Percentiles rank a stretch among this genome's conserved stretches.
These are phyloP conservation scores for Fragaria nilgerrensis DNA, from an alignment of 306 rosid species.

Conservation along the genomic window DNA sequence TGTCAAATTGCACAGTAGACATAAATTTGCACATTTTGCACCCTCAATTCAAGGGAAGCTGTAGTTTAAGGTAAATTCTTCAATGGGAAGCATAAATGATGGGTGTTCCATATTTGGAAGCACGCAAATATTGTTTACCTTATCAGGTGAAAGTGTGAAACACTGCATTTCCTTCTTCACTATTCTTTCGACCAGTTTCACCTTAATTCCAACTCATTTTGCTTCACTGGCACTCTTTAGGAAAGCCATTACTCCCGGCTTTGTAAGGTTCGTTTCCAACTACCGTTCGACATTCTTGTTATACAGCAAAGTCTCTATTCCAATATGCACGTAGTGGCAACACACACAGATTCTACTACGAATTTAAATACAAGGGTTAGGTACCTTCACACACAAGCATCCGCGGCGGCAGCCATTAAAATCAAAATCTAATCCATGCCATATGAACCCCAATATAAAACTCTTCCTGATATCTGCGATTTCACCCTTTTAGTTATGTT, in stretches of 20 bases:
- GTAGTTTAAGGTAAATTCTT: not conserved
- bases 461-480: not conserved
- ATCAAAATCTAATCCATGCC: not conserved
- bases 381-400: not conserved
- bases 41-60: too few species aligned
- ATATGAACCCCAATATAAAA: not conserved
- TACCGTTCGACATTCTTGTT: not conserved
- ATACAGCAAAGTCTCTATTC: not conserved
- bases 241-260: conserved; percentile 14
- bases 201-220: not conserved
- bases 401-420: not conserved
- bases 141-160: not conserved
- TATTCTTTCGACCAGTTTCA: not conserved
- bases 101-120: not conserved
- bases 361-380: not conserved
- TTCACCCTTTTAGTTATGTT: not conserved
- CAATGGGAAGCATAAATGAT: not conserved
- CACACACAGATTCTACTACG: not conserved
- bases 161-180: not conserved
- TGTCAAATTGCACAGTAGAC: too few species aligned
- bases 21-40: too few species aligned
- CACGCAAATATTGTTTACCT: not conserved
- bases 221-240: not conserved
- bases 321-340: not conserved
- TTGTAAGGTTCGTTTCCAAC: not conserved